Percentiles rank a stretch among this genome's conserved stretches.
These are phyloP conservation scores for Spirogloea muscicola DNA, from an alignment of 139 green algal genomes.

Conservation along the genomic window DNA sequence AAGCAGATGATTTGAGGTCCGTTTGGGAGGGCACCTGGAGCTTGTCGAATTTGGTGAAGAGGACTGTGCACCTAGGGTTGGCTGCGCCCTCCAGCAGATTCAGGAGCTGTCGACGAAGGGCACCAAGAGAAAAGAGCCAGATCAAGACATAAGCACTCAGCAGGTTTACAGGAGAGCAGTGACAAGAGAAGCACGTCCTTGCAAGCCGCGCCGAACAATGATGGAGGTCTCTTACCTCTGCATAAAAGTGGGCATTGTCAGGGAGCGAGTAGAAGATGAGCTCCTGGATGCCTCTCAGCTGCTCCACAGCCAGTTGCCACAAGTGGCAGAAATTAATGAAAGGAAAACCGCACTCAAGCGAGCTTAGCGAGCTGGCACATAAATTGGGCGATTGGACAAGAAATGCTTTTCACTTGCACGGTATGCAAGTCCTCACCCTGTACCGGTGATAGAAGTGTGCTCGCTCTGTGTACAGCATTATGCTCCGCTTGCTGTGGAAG, in stretches of 20 bases:
- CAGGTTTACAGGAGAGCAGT: too few species aligned
- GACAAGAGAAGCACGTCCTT: not conserved
- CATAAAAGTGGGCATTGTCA: slow-evolving; percentile 35
- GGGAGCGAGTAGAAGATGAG: slow-evolving; percentile 44
- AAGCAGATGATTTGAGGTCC: too few species aligned
- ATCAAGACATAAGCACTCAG: too few species aligned
- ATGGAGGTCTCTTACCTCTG: too few species aligned
- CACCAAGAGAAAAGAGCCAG: too few species aligned
- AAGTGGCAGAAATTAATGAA: too few species aligned
- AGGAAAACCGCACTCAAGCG: too few species aligned
- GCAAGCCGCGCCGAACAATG: too few species aligned
- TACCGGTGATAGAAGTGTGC: slow-evolving; percentile 90
- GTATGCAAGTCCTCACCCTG: slow-evolving; percentile 4
- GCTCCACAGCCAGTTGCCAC: too few species aligned
- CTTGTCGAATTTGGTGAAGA: slow-evolving; percentile 42
- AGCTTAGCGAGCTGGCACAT: too few species aligned
- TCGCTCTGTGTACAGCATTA: slow-evolving; percentile 91
- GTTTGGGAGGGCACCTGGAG: slow-evolving; percentile 40
- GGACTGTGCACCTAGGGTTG: slow-evolving; percentile 30
- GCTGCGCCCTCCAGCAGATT: slow-evolving; percentile 40
- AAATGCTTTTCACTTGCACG: too few species aligned
- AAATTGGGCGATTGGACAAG: too few species aligned
- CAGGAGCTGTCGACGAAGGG: slow-evolving; percentile 25
- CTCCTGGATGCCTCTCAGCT: slow-evolving; percentile 44
- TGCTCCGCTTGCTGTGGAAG: slow-evolving; percentile 58